Conservation (phyloP, 1,284 basidiomycete genomes). For the Tylopilus sp. region DNA sequence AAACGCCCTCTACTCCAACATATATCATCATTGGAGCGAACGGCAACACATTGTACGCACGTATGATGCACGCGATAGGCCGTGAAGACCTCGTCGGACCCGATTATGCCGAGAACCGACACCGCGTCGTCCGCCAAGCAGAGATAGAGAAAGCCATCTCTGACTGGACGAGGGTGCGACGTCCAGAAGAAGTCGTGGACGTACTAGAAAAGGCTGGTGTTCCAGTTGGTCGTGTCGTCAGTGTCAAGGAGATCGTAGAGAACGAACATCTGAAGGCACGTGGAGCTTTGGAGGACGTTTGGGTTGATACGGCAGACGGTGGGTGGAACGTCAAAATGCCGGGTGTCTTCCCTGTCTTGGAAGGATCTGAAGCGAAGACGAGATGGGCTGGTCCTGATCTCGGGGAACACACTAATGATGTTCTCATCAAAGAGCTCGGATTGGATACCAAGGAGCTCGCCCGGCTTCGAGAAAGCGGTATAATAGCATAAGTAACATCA, state of each 20-base stretch:
- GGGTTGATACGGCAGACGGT: conserved; percentile 53
- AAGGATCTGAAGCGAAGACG: conserved; percentile 65
- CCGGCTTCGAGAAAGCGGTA: conserved; percentile 55
- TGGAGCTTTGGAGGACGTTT: conserved; percentile 69
- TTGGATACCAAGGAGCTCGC: conserved; percentile 56
- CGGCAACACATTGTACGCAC: conserved; percentile 73
- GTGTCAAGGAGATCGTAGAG: conserved; percentile 70
- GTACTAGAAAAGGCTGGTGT: conserved; percentile 59
- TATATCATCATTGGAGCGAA: conserved; percentile 80
- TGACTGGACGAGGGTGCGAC: conserved; percentile 63
- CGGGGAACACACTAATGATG: conserved; percentile 71
- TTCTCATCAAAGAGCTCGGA: conserved; percentile 63
- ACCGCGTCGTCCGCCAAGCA: conserved; percentile 65
- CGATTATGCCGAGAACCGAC: conserved; percentile 67
- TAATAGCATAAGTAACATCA: conserved; percentile 49
- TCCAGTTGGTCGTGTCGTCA: conserved; percentile 71
- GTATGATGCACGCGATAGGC: conserved; percentile 69
- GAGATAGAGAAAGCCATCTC: conserved; percentile 74
- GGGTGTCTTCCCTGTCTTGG: conserved; percentile 68
- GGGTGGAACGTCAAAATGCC: conserved; percentile 76
- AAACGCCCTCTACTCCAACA: conserved; percentile 53
- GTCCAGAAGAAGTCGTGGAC: conserved; percentile 57
- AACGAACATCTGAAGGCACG: conserved; percentile 65
- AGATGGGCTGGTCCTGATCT: conserved; percentile 77
- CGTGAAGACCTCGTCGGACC: conserved; percentile 69